These are phyloP conservation scores for Ceratocystis colombiana DNA, from an alignment of 2,329 filamentous ascomycete genomes.

Conservation along the genomic window DNA sequence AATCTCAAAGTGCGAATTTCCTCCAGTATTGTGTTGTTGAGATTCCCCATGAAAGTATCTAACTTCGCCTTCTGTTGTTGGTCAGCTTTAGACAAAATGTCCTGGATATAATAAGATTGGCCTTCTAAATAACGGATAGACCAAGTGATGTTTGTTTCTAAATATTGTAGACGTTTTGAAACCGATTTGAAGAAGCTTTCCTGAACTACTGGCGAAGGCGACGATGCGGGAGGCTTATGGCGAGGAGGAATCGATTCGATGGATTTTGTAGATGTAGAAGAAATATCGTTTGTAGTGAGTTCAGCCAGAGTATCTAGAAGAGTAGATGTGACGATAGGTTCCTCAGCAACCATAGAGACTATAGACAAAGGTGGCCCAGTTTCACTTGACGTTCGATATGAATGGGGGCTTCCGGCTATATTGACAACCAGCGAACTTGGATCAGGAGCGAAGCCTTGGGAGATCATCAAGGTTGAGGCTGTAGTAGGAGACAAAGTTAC, in stretches of 20 bases:
- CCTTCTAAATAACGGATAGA: slow-evolving; percentile 95
- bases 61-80: slow-evolving; percentile 79
- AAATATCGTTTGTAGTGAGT: slow-evolving; percentile 31
- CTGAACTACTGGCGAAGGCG: slow-evolving; percentile 71
- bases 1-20: slow-evolving; percentile 69
- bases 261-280: slow-evolving; percentile 31
- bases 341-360: background rate
- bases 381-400: background rate
- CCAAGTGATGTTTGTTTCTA: slow-evolving; percentile 85
- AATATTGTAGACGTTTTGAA: slow-evolving; percentile 79
- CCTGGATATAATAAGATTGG: slow-evolving; percentile 79
- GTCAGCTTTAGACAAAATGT: slow-evolving; percentile 77
- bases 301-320: background rate
- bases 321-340: background rate
- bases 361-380: background rate
- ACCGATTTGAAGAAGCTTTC: slow-evolving; percentile 97
- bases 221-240: slow-evolving; percentile 28
- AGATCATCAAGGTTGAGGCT: background rate
- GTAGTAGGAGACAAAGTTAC: background rate
- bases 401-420: background rate
- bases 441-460: background rate
- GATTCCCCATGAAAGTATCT: slow-evolving; percentile 63
- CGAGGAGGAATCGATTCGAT: slow-evolving; percentile 6
- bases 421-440: no score
- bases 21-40: slow-evolving; percentile 78